phyloP scores from a whole-genome alignment of 257 asterid species.

The Verbena officinalis region DNA sequence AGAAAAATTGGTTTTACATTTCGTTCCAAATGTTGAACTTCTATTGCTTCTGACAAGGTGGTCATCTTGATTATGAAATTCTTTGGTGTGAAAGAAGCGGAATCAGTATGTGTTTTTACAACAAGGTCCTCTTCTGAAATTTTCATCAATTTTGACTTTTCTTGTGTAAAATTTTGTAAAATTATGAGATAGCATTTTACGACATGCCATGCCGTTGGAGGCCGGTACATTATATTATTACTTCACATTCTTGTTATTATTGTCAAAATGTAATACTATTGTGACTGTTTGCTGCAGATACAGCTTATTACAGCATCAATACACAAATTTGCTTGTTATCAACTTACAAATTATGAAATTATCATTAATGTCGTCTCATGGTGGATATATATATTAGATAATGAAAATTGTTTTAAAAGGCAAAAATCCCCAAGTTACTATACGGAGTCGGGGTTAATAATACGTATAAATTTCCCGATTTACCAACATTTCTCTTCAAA shows the following conservation, averaged over 20 bases:
- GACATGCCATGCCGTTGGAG: neutral
- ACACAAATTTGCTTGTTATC: neutral
- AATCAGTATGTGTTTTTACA: conserved; percentile 24
- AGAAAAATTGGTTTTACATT: neutral
- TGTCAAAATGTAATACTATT: neutral
- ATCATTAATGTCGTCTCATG: neutral
- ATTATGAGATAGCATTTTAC: conserved; percentile 18
- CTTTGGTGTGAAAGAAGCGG: conserved; percentile 21
- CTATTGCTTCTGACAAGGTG: conserved; percentile 16
- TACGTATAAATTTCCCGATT: too few relatives aligned
- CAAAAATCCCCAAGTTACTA: too few relatives aligned
- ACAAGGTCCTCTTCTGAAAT: conserved; percentile 4
- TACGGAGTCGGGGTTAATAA: too few relatives aligned
- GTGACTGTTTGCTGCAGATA: conserved; percentile 13
- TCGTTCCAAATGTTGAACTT: neutral
- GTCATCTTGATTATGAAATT: conserved; percentile 10
- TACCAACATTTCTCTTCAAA: too few relatives aligned
- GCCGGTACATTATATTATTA: conserved; percentile 12
- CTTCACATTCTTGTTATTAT: conserved; percentile 14
- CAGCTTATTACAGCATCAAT: neutral
- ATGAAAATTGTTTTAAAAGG: too few relatives aligned
- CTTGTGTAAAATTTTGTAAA: conserved; percentile 29
- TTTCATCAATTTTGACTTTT: conserved; percentile 31
- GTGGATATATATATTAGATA: too few relatives aligned
- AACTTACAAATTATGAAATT: neutral